Base-by-base conservation (phyloP, 108 stramenopile species). In the Cyclotella baltica region DNA sequence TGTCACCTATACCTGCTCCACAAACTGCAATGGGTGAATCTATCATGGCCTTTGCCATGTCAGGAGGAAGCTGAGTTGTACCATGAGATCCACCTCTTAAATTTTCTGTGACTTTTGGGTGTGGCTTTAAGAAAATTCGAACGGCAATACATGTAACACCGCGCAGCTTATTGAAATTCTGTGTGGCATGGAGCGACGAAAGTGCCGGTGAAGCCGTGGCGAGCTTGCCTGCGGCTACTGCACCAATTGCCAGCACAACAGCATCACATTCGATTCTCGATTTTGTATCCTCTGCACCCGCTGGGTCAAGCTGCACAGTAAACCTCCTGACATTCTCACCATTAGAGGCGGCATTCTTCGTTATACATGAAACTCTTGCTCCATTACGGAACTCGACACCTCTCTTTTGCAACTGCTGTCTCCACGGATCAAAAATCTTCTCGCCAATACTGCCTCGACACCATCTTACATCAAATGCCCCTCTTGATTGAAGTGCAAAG, bases 381-480 rank as follows among this genome's bases (percentile, higher is more conserved):
- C 82, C 78, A n/a, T 87, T 88, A 4, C 68, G 78, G 68, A 94
- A 83, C 4, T 68, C 23, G 1, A 94, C 91, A 28, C 87, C 84
- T 46, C 76, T 57, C 30, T 55, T 30, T 66, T 70, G 72, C 62
- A 94, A 66, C 36, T 86, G 77, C 40, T 70, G 35, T 4, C 71
- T 72, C 93, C 93, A 94, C 19, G 90, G 91, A 65, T 89, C 85
- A 76, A 94, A 94, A 30, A 94, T 90, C 53, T 62, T 74, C 62
- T 94, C 91, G 8, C 84, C 68, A 37, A 94, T 90, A n/a, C 78
- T 83, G 16, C 90, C 93, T 59, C 83, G 67, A 35, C 88, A 88
- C 93, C 93, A 94, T 53, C 91, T 73, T 9, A 91, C 93, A 81
- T 94, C 93, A 84, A 94, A 94, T 4, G 93, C 93, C n/a, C 93